Base-by-base conservation (phyloP, 371 early-diverging fungal genomes). In the Syncephalis fuscata region DNA sequence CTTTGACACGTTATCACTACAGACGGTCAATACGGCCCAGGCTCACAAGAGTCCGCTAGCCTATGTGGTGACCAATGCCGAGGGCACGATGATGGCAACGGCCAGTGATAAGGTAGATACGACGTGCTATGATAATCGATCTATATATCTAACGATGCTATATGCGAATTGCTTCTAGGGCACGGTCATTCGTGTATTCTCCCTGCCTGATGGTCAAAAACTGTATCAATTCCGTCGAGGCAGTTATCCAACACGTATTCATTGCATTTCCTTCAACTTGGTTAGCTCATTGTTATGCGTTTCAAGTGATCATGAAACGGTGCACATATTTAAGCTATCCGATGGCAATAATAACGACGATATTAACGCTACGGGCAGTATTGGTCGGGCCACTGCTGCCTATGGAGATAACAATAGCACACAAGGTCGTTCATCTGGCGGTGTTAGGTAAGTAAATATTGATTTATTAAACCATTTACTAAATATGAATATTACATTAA, bases 221-320 rank as follows among this genome's bases (percentile, higher is more conserved):
- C 73, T 94, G n/a, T 85, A 74, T 58, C 93, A 95, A 63, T 92
- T 97, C 65, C 76, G 97, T 48, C 68, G 97, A 24, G 97, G 97
- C 45, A 74, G 92, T 4, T 90, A 89, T 56, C 78, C 88, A 2
- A 85, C 93, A 17, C 71, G 78, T 40, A 95, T 97, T 49, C 85
- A 79, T 55, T 91, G 86, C 19, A 73, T 97, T 43, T 71, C 90
- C 0, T 97, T 97, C 59, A 89, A 89, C 52, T 62, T 81, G 2
- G 72, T 78, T 17, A 78, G 76, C 50, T 76, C 84, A 4, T 59
- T 91, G 36, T 71, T 96, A 15, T 75, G 84, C 56, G 92, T 91
- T 2, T 86, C 91, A 0, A 81, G 82, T 50, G 94, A 88, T 49
- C 84, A 92, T 0, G 93, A 95, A 45, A 96, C 97, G 0, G 86